These are phyloP conservation scores for Clarireedia sp. DNA, from an alignment of 2,329 filamentous ascomycete genomes.

Conservation along the genomic window DNA sequence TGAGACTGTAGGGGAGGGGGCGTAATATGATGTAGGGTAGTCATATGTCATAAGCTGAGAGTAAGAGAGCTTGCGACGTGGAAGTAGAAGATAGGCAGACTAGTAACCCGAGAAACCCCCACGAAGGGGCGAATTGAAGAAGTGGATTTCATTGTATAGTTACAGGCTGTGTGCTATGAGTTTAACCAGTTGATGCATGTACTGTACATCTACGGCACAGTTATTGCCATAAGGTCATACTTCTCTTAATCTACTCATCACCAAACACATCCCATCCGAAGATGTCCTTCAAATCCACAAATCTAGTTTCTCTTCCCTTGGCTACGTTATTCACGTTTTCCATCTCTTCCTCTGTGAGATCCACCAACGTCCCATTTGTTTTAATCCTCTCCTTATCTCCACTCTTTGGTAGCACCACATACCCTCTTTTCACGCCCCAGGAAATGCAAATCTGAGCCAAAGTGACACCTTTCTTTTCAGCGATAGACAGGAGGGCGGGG, in stretches of 20 bases:
- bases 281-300: conserved; percentile 73
- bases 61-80: not conserved
- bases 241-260: not conserved
- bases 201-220: not conserved
- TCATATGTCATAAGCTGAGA: not conserved
- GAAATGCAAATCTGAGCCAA: conserved; percentile 58
- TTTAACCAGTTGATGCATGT: too few relatives aligned
- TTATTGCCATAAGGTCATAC: not conserved
- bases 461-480: conserved; percentile 53
- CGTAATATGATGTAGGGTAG: not conserved
- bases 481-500: conserved; percentile 48
- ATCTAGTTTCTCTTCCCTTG: conserved; percentile 57
- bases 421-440: conserved; percentile 61
- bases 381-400: conserved; percentile 59
- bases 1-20: not conserved
- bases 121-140: too few relatives aligned
- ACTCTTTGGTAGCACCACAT: conserved; percentile 65
- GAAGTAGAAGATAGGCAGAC: too few relatives aligned
- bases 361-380: conserved; percentile 58
- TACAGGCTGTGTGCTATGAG: too few relatives aligned
- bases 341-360: conserved; percentile 54
- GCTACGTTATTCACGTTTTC: conserved; percentile 48
- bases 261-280: conserved; percentile 57
- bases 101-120: too few relatives aligned
- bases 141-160: too few relatives aligned